Base-by-base conservation (phyloP, 148 eudicot species). In the Nepenthes mirabilis region DNA sequence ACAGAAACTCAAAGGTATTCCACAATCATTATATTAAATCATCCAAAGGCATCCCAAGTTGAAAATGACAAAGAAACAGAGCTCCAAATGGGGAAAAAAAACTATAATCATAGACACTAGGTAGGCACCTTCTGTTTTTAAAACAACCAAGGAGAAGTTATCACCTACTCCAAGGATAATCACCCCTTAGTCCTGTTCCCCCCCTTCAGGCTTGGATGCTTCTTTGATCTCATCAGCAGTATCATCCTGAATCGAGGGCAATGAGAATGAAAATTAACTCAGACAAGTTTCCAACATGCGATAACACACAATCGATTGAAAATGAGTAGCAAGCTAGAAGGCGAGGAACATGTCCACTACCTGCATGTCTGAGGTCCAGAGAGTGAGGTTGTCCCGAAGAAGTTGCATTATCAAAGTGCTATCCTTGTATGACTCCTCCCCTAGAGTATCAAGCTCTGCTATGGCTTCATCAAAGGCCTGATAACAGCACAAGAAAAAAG, bases 371-470 rank as follows among this genome's bases (percentile, higher is more conserved):
- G 70, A 67, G 59, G 70, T 67, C 70, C 70, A 67, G 58, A 67
- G 36, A 59, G 74, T 66, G 45, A 72, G 58, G 36, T 72, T 72
- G 58, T 72, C 75, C 11, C 71, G 71, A 51, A 72, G 75, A 35
- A 72, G 75, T 56, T 72, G 75, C 75, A 72, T 72, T 47, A 72
- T 72, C 53, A 72, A 60, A 56, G 75, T 72, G 67, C 75, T 72
- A 48, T 72, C 75, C 63, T 72, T 72, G 71, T 72, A 72, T 4
- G 75, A 72, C 33, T 72, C 75, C 61, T 72, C 71, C 51, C 75
- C 75, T 11, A 72, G 49, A 2, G 70, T 72, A 55, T 72, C 75
- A 53, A 72, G 52, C 71, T 72, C 75, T 2, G 75, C 75, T 33
- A 72, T 72, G n/a, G 75, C 75, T 66, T 72, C 75, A 61, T 72